Conservation (phyloP, 2,329 filamentous ascomycete genomes). For the Akanthomyces dipterigenus region DNA sequence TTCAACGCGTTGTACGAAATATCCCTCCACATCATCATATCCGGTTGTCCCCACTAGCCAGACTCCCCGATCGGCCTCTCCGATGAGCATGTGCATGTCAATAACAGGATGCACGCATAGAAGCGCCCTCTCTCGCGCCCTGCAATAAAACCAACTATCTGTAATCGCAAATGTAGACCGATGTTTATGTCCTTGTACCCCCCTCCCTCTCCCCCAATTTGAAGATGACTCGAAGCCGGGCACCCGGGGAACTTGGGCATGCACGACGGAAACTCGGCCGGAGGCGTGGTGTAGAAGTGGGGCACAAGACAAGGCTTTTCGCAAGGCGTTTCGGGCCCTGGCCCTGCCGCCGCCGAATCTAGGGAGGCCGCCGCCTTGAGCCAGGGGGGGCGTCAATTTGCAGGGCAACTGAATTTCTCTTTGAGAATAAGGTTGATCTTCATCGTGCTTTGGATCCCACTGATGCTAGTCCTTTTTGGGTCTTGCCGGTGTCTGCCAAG, state of each 20-base stretch:
- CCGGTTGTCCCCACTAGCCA: not conserved
- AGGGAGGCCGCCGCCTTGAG: slow-evolving; percentile 2
- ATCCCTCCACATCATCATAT: not conserved
- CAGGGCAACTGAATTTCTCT: not conserved
- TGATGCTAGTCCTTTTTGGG: not conserved
- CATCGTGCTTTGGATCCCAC: not conserved
- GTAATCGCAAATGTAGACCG: not conserved
- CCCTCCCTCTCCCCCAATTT: not conserved
- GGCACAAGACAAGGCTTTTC: slow-evolving; percentile 5
- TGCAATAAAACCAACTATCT: not conserved
- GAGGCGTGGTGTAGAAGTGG: not conserved
- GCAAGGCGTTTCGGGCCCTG: slow-evolving; percentile 8
- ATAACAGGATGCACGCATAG: not conserved
- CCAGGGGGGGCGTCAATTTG: not conserved
- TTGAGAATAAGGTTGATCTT: not conserved
- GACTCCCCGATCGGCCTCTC: not conserved
- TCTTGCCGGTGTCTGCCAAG: not conserved
- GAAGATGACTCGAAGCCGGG: not conserved
- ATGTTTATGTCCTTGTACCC: not conserved
- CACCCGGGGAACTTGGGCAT: not conserved
- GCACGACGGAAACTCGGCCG: not conserved
- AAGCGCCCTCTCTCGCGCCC: not conserved
- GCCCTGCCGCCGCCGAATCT: not conserved
- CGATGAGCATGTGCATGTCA: not conserved
- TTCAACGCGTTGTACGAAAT: not conserved